Evolutionary conservation across 495 filamentous ascomycete genomes (phyloP), one percentile per base, ranked within the genome.

Genomic region (Pyrenula massariospora): DNA sequence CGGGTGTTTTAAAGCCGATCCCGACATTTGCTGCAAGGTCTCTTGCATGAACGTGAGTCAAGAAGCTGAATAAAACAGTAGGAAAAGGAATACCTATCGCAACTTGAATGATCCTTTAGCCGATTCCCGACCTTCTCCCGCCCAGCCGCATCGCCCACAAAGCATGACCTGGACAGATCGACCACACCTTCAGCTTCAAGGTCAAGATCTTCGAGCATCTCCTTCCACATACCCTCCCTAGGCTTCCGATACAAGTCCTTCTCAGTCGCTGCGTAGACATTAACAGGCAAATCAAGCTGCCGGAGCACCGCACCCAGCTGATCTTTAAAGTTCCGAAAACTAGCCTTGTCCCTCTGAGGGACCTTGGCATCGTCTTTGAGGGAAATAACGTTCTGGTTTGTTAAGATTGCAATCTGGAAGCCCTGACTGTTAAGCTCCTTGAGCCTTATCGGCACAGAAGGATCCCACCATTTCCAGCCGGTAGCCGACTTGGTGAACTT

Each of bases 401-500:
- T 93, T 52, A 97, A 73, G 48, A 98, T 78, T 1, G 87, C 77
- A 2, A 98, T 70, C 54, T 77, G 76, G 66, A 84, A 94, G 83
- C 87, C 89, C 64, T 89, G 81, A 25, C 78, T 70, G 60, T 88
- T 75, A 5, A 97, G 70, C 50, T 82, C 70, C 54, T 77, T 78
- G 10, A 98, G 59, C 12, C 68, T 78, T 0, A 65, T 68, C 0
- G 89, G 88, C 1, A 96, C 88, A 19, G 68, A 77, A 10, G 70
- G 50, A 64, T 95, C 74, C 91, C 91, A 97, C 93, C 93, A 99
- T 70, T 86, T 87, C 93, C 93, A 99, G 68, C 97, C 93, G 2
- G 75, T 68, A 0, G 82, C 77, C 58, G 82, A 82, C 59, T 76
- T 78, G 3, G 82, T 77, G 58, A 90, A 91, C 24, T 77, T 82